Conservation (phyloP, 306 rosid genomes). For the Potentilla sterilis region DNA sequence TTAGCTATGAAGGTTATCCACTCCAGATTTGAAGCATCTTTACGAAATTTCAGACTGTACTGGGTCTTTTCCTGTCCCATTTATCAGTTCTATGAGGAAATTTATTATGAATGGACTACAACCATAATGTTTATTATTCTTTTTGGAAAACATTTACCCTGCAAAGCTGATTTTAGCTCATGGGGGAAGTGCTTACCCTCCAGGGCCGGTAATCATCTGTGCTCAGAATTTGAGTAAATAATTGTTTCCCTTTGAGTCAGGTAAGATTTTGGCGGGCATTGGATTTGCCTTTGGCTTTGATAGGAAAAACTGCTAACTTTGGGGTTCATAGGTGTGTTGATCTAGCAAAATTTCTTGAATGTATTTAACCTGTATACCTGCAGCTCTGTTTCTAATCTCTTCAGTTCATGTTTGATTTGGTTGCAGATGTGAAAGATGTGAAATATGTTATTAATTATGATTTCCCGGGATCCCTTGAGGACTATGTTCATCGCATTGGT, state of each 20-base stretch:
- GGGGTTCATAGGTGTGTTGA: slow-evolving; percentile 26
- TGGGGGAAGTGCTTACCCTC: not conserved
- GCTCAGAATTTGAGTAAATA: slow-evolving; percentile 9
- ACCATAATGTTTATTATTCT: not conserved
- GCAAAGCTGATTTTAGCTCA: slow-evolving; percentile 6
- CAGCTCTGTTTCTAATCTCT: not conserved
- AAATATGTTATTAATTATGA: slow-evolving; percentile 90
- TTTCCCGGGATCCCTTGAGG: slow-evolving; percentile 98
- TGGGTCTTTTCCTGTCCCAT: not conserved
- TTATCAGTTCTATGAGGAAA: not conserved
- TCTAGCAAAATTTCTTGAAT: slow-evolving; percentile 21
- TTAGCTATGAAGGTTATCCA: not conserved
- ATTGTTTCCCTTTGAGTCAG: slow-evolving; percentile 28
- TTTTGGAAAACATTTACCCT: not conserved
- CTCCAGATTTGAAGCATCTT: not conserved
- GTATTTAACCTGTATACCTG: slow-evolving; percentile 3
- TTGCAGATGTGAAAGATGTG: slow-evolving; percentile 91
- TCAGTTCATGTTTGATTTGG: slow-evolving; percentile 21
- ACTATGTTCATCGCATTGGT: slow-evolving; percentile 96
- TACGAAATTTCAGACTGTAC: not conserved
- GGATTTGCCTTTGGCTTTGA: slow-evolving; percentile 25
- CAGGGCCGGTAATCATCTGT: slow-evolving; percentile 16
- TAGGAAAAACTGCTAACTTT: slow-evolving; percentile 26
- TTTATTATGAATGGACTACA: not conserved
- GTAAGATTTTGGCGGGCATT: slow-evolving; percentile 24